Evolutionary conservation across 176 grass and related monocot species (phyloP), one percentile per base, ranked within the genome.

Genomic region (Eragrostis curvula): DNA sequence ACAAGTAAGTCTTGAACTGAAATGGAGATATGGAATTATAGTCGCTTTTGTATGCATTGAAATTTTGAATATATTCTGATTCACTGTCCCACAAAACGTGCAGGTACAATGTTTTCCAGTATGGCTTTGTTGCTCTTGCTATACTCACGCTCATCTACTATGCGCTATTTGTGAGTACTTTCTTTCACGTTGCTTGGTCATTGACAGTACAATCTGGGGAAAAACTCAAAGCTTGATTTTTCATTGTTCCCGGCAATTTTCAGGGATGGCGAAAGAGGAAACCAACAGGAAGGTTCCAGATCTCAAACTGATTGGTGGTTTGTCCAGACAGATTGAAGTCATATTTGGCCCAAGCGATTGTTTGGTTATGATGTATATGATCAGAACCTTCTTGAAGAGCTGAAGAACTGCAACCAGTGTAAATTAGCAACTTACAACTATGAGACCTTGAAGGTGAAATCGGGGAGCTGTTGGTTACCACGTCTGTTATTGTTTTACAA

Each of bases 41-140:
- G 16, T 58, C 11, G 27, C 29, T 29, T 0, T 59, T 43, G 12
- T 16, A 7, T 32, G 39, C 39, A 83, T 75, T 8, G 40, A 15
- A 24, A 14, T 30, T 73, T 60, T 81, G 21, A 65, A 71, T 42
- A 18, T 30, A 55, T 74, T 61, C 71, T 85, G 17, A 70, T 59
- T 73, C 66, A 14, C 51, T 50, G 50, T 79, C 83, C 23, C 41
- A 62, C 9, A 18, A 18, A 78, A 20, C 58, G 47, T 77, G 36
- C 90, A 99, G 96, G 85, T 96, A 99, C 81, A 99, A 96, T 69
- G 89, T 99, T 57, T 99, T 99, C 84, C 96, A 99, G 71, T 99
- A 99, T 67, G 96, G 84, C 49, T 99, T 99, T 92, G 90, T 99
- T 63, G 89, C 81, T 72, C 91, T 99, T 71, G 96, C 93, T 46